Evolutionary conservation across 768 basidiomycete species (phyloP).

Genomic region (Lactarius sanguifluus): DNA sequence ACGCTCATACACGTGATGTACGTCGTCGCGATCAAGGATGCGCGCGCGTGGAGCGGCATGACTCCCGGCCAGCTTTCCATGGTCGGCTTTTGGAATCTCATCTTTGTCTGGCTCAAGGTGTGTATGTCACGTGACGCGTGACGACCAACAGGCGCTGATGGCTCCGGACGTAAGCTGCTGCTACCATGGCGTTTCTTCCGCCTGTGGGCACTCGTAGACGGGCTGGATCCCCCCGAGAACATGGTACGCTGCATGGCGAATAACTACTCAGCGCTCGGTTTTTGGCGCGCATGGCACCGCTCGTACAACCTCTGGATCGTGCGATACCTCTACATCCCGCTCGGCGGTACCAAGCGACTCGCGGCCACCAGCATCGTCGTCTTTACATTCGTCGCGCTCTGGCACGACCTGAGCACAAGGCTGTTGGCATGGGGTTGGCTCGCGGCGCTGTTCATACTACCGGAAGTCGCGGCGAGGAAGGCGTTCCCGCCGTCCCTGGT

Average conservation of each 20-base stretch:
- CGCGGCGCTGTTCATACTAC: constrained; percentile 83
- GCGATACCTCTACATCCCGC: constrained; percentile 88
- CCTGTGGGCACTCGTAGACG: constrained; percentile 85
- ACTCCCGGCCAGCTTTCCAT: constrained; percentile 80
- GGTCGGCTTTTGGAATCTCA: constrained; percentile 97
- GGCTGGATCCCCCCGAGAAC: constrained; percentile 94
- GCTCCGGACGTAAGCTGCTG: constrained; percentile 58
- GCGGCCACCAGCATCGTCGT: constrained; percentile 70
- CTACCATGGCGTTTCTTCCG: constrained; percentile 98
- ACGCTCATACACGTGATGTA: constrained; percentile 92
- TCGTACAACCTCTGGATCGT: constrained; percentile 96
- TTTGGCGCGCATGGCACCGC: constrained; percentile 97
- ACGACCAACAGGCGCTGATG: no score
- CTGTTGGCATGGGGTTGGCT: constrained; percentile 98
- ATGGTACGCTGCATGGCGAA: constrained; percentile 99
- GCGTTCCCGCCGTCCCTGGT: constrained; percentile 62
- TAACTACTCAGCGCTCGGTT: constrained; percentile 89
- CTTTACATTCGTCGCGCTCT: constrained; percentile 95
- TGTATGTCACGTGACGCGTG: no score
- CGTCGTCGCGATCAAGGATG: constrained; percentile 93
- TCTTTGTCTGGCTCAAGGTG: constrained; percentile 96
- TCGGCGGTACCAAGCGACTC: constrained; percentile 67
- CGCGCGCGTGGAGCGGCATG: constrained; percentile 75
- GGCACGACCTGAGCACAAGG: constrained; percentile 91
- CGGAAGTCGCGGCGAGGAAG: constrained; percentile 67